A percentile compares a stretch with the other conserved stretches of the same genome.
Conservation (phyloP, 2,329 filamentous ascomycete genomes). For the Verticillium tricorpus region DNA sequence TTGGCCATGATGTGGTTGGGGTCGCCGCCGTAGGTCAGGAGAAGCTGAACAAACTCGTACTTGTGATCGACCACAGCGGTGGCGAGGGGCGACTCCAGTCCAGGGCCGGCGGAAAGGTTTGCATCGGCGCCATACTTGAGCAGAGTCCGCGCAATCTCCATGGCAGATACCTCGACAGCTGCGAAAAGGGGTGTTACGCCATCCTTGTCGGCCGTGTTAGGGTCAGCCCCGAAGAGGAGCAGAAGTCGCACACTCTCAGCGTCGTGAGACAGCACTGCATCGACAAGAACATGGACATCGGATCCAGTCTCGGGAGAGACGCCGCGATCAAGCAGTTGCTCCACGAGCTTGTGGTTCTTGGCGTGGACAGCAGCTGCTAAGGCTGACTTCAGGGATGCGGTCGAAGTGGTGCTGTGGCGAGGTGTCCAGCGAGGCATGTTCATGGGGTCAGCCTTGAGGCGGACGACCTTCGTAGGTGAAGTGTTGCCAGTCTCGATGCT, state of each 20-base stretch:
- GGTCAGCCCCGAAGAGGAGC: conserved; percentile 52
- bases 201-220: conserved; percentile 45
- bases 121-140: conserved; percentile 61
- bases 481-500: conserved; percentile 5
- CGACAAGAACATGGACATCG: conserved; percentile 44
- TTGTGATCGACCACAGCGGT: conserved; percentile 47
- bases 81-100: conserved; percentile 51
- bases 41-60: conserved; percentile 52
- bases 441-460: conserved; percentile 44
- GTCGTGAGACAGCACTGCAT: conserved; percentile 47
- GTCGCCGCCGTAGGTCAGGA: conserved; percentile 58
- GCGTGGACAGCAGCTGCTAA: conserved; percentile 51
- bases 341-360: conserved; percentile 51
- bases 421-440: conserved; percentile 49
- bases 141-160: conserved; percentile 53
- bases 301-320: conserved; percentile 44
- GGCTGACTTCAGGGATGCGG: conserved; percentile 38
- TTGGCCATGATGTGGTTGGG: conserved; percentile 47
- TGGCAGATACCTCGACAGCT: conserved; percentile 47
- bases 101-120: conserved; percentile 44
- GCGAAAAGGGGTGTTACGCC: conserved; percentile 47
- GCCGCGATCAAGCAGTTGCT: conserved; percentile 55
- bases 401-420: conserved; percentile 36
- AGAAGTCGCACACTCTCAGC: conserved; percentile 50
- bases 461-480: conserved; percentile 33